Percentiles rank a stretch among this genome's conserved stretches.
phyloP scores from a whole-genome alignment of 768 basidiomycete species.

The Mycena chlorophos region DNA sequence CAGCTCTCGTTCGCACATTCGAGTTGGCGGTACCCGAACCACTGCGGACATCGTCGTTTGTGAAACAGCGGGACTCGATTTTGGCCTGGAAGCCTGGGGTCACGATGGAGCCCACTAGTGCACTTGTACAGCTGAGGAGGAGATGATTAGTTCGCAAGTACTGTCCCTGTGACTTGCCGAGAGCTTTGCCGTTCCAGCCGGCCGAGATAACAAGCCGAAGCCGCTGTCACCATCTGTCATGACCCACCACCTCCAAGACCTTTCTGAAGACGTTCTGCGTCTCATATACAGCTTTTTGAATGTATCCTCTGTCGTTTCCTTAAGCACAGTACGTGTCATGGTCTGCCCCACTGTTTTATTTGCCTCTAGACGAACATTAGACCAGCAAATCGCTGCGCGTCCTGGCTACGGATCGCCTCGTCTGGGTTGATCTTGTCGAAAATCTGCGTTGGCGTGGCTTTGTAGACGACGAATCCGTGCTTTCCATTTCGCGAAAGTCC shows the following conservation, averaged over 20 bases:
- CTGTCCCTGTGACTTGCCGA: too few relatives aligned
- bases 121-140: neutral
- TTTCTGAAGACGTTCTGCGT: constrained; percentile 27
- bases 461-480: constrained; percentile 1
- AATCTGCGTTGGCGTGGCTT: constrained; percentile 10
- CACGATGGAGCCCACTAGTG: constrained; percentile 35
- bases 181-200: too few relatives aligned
- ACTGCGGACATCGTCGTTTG: constrained; percentile 28
- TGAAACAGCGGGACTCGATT: constrained; percentile 35
- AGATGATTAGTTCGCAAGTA: too few relatives aligned
- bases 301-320: constrained; percentile 8
- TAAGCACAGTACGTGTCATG: constrained; percentile 7
- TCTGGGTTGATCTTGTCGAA: constrained; percentile 13
- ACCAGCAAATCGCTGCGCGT: constrained; percentile 8
- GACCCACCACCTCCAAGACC: constrained; percentile 23
- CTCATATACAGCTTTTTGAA: constrained; percentile 14
- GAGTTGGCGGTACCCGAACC: constrained; percentile 41
- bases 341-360: neutral
- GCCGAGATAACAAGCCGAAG: too few relatives aligned
- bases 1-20: constrained; percentile 44
- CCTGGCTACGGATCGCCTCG: neutral
- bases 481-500: neutral
- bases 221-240: too few relatives aligned
- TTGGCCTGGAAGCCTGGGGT: constrained; percentile 39
- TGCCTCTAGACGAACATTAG: neutral